phyloP scores from a whole-genome alignment of 2,329 filamentous ascomycete genomes.

The Fusarium mangiferae region DNA sequence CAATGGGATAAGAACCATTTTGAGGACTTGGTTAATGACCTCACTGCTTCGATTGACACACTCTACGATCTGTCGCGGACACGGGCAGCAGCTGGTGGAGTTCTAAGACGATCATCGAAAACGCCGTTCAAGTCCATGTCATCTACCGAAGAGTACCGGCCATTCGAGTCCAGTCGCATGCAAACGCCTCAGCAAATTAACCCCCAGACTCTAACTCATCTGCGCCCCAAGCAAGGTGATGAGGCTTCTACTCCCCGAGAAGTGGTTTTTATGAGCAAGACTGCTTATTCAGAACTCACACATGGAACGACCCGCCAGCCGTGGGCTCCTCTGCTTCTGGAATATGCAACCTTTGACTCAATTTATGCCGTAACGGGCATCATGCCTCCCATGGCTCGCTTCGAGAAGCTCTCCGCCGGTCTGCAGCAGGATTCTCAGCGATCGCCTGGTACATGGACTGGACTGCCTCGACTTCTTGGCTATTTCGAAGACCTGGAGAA shows the following conservation, averaged over 20 bases:
- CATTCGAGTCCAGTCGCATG: constrained; percentile 70
- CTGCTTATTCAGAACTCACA: constrained; percentile 61
- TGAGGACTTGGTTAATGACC: constrained; percentile 77
- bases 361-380: constrained; percentile 72
- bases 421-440: constrained; percentile 65
- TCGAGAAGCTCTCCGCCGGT: constrained; percentile 70
- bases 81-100: constrained; percentile 60
- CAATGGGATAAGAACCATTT: constrained; percentile 78
- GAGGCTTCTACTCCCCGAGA: constrained; percentile 53
- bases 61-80: constrained; percentile 80
- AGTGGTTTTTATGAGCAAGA: constrained; percentile 61
- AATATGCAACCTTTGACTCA: constrained; percentile 74
- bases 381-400: constrained; percentile 71
- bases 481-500: constrained; percentile 80
- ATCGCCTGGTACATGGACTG: constrained; percentile 66
- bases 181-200: constrained; percentile 70
- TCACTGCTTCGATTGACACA: constrained; percentile 82
- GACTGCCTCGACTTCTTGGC: constrained; percentile 69
- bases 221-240: constrained; percentile 55
- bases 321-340: constrained; percentile 71
- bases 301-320: constrained; percentile 55
- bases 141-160: constrained; percentile 57
- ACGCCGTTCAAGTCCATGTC: constrained; percentile 50
- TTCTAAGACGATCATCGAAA: constrained; percentile 47
- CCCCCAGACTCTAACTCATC: constrained; percentile 61